Conservation (phyloP, 2,329 filamentous ascomycete genomes). For the Zopfia rhizophila region DNA sequence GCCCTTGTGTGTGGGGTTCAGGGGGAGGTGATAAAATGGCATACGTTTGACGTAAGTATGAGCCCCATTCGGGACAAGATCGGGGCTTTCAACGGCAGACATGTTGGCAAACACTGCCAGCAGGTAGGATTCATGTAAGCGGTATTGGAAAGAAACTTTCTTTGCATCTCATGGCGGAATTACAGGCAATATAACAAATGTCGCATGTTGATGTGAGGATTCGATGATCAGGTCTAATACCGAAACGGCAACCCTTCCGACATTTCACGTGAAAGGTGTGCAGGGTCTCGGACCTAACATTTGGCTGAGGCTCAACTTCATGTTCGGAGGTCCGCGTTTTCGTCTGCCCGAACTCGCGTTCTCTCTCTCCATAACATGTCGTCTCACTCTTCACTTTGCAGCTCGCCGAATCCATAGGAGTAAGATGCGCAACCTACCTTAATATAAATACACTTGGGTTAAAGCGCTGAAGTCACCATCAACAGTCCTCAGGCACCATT, state of each 20-base stretch:
- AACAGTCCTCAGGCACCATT: too few species aligned
- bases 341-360: too few species aligned
- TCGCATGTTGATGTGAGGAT: conserved; percentile 7
- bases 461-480: too few species aligned
- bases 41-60: conserved; percentile 41
- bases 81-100: conserved; percentile 39
- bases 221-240: conserved; percentile 12
- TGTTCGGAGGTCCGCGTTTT: too few species aligned
- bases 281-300: too few species aligned
- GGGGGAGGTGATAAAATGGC: not conserved
- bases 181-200: too few species aligned
- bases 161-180: conserved; percentile 3
- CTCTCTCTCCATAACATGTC: too few species aligned
- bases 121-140: conserved; percentile 12
- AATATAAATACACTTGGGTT: too few species aligned
- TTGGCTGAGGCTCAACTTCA: too few species aligned
- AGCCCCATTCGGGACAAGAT: conserved; percentile 23
- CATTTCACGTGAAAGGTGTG: conserved; percentile 7
- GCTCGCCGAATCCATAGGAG: too few species aligned
- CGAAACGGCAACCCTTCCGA: conserved; percentile 15
- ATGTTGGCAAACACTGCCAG: conserved; percentile 25
- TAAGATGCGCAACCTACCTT: too few species aligned
- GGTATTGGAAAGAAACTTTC: not conserved
- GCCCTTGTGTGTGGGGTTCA: conserved; percentile 10
- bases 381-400: too few species aligned